phyloP scores from a whole-genome alignment of 176 grass and related monocot species.

The Thinopyrum elongatum region DNA sequence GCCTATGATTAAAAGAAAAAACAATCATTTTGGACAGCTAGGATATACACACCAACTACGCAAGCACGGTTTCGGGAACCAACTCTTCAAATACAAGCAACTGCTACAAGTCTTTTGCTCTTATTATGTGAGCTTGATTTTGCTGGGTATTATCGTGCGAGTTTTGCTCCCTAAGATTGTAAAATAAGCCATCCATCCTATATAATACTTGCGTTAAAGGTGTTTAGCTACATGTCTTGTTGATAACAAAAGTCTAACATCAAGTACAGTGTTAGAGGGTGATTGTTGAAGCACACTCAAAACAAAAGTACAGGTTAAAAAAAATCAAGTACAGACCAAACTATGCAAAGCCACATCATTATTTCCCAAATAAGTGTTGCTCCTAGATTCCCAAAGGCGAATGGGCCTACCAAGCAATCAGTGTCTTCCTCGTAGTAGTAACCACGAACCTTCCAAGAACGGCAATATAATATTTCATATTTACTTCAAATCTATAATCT shows the following conservation, averaged over 20 bases:
- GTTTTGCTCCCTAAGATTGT: neutral
- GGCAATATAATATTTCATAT: too few relatives aligned
- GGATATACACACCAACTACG: neutral
- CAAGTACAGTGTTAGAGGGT: too few relatives aligned
- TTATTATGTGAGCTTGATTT: too few relatives aligned
- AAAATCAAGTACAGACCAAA: neutral
- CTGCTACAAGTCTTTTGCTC: too few relatives aligned
- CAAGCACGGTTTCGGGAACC: too few relatives aligned
- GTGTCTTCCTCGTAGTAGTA: neutral
- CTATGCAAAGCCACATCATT: neutral
- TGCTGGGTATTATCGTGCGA: neutral
- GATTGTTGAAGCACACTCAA: too few relatives aligned
- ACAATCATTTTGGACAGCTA: too few relatives aligned
- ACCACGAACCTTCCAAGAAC: neutral
- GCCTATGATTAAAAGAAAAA: too few relatives aligned
- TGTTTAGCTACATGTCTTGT: neutral
- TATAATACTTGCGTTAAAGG: too few relatives aligned
- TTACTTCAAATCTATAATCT: too few relatives aligned
- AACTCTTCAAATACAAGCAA: neutral
- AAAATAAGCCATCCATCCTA: neutral
- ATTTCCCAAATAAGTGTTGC: neutral
- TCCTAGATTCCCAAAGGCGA: neutral
- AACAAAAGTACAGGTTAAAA: too few relatives aligned
- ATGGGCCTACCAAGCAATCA: neutral
- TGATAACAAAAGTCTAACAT: neutral